These are phyloP conservation scores for Chytriomyces confervae DNA, from an alignment of 192 early-diverging fungal species.

Conservation along the genomic window DNA sequence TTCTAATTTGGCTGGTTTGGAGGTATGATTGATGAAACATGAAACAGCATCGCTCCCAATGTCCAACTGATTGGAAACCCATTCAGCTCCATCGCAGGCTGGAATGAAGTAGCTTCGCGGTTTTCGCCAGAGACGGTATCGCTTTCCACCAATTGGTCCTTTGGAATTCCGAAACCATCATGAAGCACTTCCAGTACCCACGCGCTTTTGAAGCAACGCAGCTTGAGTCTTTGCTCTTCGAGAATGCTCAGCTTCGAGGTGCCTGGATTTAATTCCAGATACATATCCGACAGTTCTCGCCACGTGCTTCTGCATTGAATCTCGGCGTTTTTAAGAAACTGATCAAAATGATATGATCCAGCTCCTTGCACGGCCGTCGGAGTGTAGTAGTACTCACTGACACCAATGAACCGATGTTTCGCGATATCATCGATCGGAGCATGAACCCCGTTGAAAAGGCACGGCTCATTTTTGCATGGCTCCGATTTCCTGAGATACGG, in stretches of 20 bases:
- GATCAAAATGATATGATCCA: slow-evolving; percentile 12
- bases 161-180: slow-evolving; percentile 85
- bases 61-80: slow-evolving; percentile 41
- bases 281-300: slow-evolving; percentile 27
- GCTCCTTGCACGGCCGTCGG: slow-evolving; percentile 68
- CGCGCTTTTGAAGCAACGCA: slow-evolving; percentile 95
- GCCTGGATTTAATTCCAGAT: slow-evolving; percentile 28
- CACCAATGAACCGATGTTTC: slow-evolving; percentile 76
- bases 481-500: slow-evolving; percentile 82
- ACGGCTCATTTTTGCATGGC: slow-evolving; percentile 76
- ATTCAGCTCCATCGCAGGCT: slow-evolving; percentile 29
- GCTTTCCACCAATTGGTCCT: slow-evolving; percentile 8
- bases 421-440: slow-evolving; percentile 82
- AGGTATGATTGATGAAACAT: slow-evolving; percentile 23
- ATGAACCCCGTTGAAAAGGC: slow-evolving; percentile 93
- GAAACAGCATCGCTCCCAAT: slow-evolving; percentile 37
- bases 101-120: background rate
- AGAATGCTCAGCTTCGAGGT: slow-evolving; percentile 13
- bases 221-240: slow-evolving; percentile 67
- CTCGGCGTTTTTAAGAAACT: slow-evolving; percentile 25
- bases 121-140: background rate
- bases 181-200: slow-evolving; percentile 93
- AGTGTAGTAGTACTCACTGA: slow-evolving; percentile 98
- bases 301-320: background rate
- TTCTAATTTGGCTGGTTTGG: background rate